Base-by-base conservation (phyloP, 352 stramenopile genomes). In the Globisporangium perplexum region DNA sequence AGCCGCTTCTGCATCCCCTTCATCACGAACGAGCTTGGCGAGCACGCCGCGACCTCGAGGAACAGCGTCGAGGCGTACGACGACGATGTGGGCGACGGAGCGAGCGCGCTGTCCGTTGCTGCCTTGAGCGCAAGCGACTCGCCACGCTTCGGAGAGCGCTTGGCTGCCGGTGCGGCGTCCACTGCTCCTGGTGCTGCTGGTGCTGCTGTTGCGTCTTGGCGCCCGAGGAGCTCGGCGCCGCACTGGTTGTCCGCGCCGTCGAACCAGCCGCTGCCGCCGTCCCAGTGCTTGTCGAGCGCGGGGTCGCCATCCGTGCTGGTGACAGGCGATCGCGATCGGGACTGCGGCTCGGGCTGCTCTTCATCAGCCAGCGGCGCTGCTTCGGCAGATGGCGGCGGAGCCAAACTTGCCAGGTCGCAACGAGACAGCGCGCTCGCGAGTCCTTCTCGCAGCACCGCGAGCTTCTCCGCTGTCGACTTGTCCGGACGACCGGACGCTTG, bases 21-120 rank as follows among this genome's bases (percentile, higher is more conserved):
- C 80, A 88, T 90, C 17, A 82, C 73, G 43, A 74, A 74, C n/a
- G 80, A 83, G 43, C 77, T 70, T 4, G 74, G 67, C 20, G 57
- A 64, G n/a, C 61, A 77, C 10, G 63, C 58, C 11, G 76, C 68
- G 10, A 81, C 57, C 7, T 73, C 57, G 8, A 46, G 48, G 23
- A 90, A 68, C 8, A 90, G 66, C 4, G 62, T 71, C 57, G 62
- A 68, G 4, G 79, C 36, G 30, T 74, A 83, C 14, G 59, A 55
- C 7, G 61, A 66, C 1, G n/a, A n/a, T n/a, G 76, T 33, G 45
- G 71, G 54, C 10, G 48, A 57, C 50, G 73, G 65, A 17, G 28
- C 30, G 3, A 39, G 17, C 30, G 8, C 36, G 7, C 36, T 59
- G 12, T 70, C n/a, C 50, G 45, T 74, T 61, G 24, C 7, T n/a